phyloP scores from a whole-genome alignment of 78 protist species.

The Isochrysis galbana region DNA sequence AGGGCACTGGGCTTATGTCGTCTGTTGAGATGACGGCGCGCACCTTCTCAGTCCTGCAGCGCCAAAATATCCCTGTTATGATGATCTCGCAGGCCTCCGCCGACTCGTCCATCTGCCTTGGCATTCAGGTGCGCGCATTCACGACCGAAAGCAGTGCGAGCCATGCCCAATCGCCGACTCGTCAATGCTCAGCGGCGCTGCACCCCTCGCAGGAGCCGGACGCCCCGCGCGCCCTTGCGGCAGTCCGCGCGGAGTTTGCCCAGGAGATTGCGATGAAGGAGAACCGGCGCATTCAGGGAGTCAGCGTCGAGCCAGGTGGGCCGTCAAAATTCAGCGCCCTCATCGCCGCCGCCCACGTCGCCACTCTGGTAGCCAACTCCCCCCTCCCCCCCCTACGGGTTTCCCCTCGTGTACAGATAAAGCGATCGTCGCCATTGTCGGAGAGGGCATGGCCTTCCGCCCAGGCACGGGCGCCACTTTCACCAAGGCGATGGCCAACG shows the following conservation, averaged over 20 bases:
- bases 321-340: too few species aligned
- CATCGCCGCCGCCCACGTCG: too few species aligned
- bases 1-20: background rate
- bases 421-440: slow-evolving; percentile 49
- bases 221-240: slow-evolving; percentile 12
- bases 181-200: background rate
- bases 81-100: slow-evolving; percentile 48
- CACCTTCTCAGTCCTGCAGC: slow-evolving; percentile 13
- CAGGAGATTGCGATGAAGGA: background rate
- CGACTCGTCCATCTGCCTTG: slow-evolving; percentile 54
- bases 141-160: background rate
- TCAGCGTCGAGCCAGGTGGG: too few species aligned
- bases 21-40: slow-evolving; percentile 17
- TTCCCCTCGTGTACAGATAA: too few species aligned
- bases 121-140: background rate
- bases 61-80: background rate
- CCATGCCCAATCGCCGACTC: too few species aligned
- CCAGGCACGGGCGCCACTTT: slow-evolving; percentile 34
- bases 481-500: slow-evolving; percentile 19
- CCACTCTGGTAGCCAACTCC: too few species aligned
- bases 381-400: too few species aligned
- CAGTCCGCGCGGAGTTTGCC: background rate
- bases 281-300: too few species aligned
- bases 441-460: slow-evolving; percentile 37
- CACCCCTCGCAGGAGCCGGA: background rate